Conservation (phyloP, 768 basidiomycete genomes). For the Artomyces pyxidatus region DNA sequence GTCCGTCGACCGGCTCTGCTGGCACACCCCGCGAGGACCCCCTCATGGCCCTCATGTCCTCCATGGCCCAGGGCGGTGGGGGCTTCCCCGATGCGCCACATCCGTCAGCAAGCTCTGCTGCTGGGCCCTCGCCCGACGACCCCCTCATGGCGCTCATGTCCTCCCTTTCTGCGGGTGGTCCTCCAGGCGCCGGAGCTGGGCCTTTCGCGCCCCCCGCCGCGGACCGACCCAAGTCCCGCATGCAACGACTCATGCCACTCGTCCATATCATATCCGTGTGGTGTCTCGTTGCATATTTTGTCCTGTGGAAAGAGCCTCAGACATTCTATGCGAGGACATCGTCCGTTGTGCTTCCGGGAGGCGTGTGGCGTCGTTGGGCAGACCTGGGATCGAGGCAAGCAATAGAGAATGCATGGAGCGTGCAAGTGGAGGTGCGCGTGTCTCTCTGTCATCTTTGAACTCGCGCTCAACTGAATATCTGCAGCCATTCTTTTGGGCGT, state of each 20-base stretch:
- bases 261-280: conserved; percentile 60
- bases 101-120: not conserved
- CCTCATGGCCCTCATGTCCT: conserved; percentile 25
- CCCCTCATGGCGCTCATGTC: conserved; percentile 27
- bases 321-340: conserved; percentile 32
- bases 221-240: conserved; percentile 28
- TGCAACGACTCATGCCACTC: conserved; percentile 58
- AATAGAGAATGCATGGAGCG: conserved; percentile 31
- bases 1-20: not conserved
- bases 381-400: conserved; percentile 35
- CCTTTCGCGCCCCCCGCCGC: not conserved
- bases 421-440: conserved; percentile 50
- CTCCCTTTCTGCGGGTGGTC: conserved; percentile 17
- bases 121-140: conserved; percentile 16
- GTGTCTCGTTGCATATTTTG: conserved; percentile 58
- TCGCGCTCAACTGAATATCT: conserved; percentile 2
- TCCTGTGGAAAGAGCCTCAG: conserved; percentile 56
- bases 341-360: conserved; percentile 24
- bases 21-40: conserved; percentile 19
- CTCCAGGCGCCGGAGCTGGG: not conserved
- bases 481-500: conserved; percentile 80
- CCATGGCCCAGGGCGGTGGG: conserved; percentile 10
- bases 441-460: not conserved
- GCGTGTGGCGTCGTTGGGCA: conserved; percentile 57
- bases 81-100: not conserved